These are phyloP conservation scores for Cydonia oblonga DNA, from an alignment of 331 rosid genomes.

Conservation along the genomic window DNA sequence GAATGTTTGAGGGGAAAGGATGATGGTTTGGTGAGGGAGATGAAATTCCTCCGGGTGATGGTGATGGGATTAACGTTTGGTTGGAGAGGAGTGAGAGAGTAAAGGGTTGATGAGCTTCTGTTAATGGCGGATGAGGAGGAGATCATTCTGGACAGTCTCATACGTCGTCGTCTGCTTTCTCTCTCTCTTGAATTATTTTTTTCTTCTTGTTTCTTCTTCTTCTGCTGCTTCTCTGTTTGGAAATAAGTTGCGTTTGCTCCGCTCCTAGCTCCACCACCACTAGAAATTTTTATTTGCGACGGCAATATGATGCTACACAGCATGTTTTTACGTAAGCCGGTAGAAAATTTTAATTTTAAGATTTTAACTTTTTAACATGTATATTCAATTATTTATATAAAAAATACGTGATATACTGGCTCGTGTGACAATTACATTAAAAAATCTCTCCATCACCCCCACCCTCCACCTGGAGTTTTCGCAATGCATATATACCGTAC, in stretches of 20 bases:
- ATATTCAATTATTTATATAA: no score
- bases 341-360: no score
- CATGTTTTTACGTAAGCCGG: no score
- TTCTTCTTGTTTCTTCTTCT: not conserved
- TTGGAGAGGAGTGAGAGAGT: conserved; percentile 8
- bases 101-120: not conserved
- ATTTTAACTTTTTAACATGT: no score
- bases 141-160: conserved; percentile 11
- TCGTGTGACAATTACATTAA: no score
- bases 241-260: not conserved
- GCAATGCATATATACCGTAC: no score
- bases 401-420: no score
- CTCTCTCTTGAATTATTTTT: not conserved
- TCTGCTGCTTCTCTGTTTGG: not conserved
- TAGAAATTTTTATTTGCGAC: no score
- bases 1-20: not conserved
- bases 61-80: conserved; percentile 6
- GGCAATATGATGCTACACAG: no score
- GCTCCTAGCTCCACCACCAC: not conserved
- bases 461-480: no score
- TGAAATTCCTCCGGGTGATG: not conserved
- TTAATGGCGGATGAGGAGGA: conserved; percentile 14
- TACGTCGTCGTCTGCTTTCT: not conserved
- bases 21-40: conserved; percentile 16
- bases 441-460: no score